phyloP scores from a whole-genome alignment of 306 rosid genomes.

The Lathyrus sativus region DNA sequence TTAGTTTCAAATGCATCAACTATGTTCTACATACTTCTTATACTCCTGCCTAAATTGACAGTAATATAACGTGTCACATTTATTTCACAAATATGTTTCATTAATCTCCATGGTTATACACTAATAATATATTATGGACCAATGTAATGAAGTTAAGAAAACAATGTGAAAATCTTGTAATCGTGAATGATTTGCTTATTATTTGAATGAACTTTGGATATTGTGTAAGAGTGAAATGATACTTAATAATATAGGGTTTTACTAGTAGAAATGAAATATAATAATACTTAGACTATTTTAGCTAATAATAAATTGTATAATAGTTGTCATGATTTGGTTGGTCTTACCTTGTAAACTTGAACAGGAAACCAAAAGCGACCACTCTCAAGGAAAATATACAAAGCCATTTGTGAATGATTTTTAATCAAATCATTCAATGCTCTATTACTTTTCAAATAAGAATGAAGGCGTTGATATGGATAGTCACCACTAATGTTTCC shows the following conservation, averaged over 20 bases:
- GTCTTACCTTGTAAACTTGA: slow-evolving; percentile 61
- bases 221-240: background rate
- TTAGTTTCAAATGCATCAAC: background rate
- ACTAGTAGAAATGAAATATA: background rate
- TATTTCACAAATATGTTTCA: background rate
- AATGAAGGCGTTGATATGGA: slow-evolving; percentile 24
- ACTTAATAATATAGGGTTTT: background rate
- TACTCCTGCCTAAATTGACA: too few relatives aligned
- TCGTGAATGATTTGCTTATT: too few relatives aligned
- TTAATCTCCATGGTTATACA: too few relatives aligned
- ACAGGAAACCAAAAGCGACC: slow-evolving; percentile 76
- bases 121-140: too few relatives aligned
- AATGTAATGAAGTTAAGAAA: too few relatives aligned
- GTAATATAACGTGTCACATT: background rate
- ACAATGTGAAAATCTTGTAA: too few relatives aligned
- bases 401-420: slow-evolving; percentile 54
- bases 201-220: too few relatives aligned
- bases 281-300: background rate
- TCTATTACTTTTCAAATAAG: slow-evolving; percentile 27
- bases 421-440: slow-evolving; percentile 8
- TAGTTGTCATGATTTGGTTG: too few relatives aligned
- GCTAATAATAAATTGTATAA: too few relatives aligned
- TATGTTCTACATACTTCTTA: background rate
- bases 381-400: slow-evolving; percentile 60
- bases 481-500: slow-evolving; percentile 36